These are phyloP conservation scores for Aspergillus sp. DNA, from an alignment of 2,329 filamentous ascomycete genomes.

Conservation along the genomic window DNA sequence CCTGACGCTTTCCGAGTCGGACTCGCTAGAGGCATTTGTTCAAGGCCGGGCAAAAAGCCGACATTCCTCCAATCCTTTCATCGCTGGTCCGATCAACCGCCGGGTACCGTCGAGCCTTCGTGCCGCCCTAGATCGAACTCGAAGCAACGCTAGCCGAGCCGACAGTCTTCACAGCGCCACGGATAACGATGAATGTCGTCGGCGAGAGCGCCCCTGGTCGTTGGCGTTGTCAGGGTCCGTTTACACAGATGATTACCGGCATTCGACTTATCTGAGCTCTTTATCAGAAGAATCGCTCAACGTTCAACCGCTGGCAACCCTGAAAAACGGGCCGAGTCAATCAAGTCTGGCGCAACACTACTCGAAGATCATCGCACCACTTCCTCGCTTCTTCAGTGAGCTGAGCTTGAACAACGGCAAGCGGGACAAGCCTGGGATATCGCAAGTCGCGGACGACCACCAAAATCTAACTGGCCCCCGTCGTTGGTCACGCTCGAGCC, in stretches of 20 bases:
- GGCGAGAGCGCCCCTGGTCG: conserved; percentile 41
- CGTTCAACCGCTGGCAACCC: conserved; percentile 26
- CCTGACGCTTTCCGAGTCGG: conserved; percentile 39
- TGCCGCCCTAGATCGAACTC: conserved; percentile 40
- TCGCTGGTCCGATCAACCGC: conserved; percentile 40
- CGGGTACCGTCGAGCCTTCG: conserved; percentile 39
- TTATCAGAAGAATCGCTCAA: conserved; percentile 33
- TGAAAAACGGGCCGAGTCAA: conserved; percentile 36
- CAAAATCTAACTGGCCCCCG: conserved; percentile 23
- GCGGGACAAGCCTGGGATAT: conserved; percentile 29
- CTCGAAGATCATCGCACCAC: conserved; percentile 40
- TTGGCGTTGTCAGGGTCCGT: conserved; percentile 40
- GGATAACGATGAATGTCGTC: conserved; percentile 37
- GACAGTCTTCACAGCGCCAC: conserved; percentile 41
- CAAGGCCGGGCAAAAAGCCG: conserved; percentile 43
- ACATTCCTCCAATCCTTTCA: conserved; percentile 45
- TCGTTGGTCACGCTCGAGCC: conserved; percentile 28
- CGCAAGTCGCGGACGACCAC: conserved; percentile 23
- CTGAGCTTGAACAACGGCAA: conserved; percentile 34
- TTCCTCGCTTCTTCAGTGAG: conserved; percentile 44
- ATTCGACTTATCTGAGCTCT: conserved; percentile 36
- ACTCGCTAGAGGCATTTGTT: conserved; percentile 45
- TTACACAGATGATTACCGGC: conserved; percentile 40
- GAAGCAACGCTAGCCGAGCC: conserved; percentile 40
- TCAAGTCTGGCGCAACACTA: conserved; percentile 44